phyloP scores from a whole-genome alignment of 768 basidiomycete species.

The Glaciozyma antarctica region DNA sequence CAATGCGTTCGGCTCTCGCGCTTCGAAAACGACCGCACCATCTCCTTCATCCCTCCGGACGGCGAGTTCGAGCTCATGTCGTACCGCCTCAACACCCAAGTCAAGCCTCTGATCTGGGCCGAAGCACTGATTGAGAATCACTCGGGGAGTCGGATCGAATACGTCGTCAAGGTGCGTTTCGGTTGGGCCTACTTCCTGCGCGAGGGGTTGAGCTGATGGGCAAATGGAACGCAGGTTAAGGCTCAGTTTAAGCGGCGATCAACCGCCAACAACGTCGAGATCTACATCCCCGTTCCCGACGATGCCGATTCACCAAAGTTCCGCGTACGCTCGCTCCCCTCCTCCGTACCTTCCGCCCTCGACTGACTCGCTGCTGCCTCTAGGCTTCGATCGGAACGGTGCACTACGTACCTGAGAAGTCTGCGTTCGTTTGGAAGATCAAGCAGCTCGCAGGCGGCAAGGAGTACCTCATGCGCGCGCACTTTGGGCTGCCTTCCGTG shows the following conservation, averaged over 20 bases:
- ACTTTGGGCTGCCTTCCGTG: constrained; percentile 92
- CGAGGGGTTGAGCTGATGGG: constrained; percentile 24
- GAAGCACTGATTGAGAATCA: constrained; percentile 94
- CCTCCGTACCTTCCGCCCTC: background rate
- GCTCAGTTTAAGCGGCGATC: constrained; percentile 96
- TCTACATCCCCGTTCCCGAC: constrained; percentile 97
- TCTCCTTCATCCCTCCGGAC: constrained; percentile 97
- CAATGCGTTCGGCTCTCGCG: constrained; percentile 95
- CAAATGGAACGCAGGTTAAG: constrained; percentile 43
- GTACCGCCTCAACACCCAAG: constrained; percentile 76
- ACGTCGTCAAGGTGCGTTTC: constrained; percentile 64
- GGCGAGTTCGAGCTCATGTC: constrained; percentile 99
- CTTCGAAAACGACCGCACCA: constrained; percentile 97
- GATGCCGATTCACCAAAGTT: constrained; percentile 98
- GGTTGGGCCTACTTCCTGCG: constrained; percentile 35
- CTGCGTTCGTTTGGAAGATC: constrained; percentile 98
- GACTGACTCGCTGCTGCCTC: background rate
- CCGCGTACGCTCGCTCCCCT: constrained; percentile 54
- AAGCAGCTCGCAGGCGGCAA: constrained; percentile 92
- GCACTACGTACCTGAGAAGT: constrained; percentile 95
- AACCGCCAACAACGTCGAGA: constrained; percentile 96
- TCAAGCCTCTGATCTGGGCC: constrained; percentile 95
- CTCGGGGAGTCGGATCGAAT: constrained; percentile 81
- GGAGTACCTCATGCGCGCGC: constrained; percentile 96
- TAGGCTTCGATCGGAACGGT: constrained; percentile 91